Percentiles rank a stretch among this genome's conserved stretches.
Evolutionary conservation across 805 yeast species (phyloP).

Genomic region (Wickerhamiella nectarea): DNA sequence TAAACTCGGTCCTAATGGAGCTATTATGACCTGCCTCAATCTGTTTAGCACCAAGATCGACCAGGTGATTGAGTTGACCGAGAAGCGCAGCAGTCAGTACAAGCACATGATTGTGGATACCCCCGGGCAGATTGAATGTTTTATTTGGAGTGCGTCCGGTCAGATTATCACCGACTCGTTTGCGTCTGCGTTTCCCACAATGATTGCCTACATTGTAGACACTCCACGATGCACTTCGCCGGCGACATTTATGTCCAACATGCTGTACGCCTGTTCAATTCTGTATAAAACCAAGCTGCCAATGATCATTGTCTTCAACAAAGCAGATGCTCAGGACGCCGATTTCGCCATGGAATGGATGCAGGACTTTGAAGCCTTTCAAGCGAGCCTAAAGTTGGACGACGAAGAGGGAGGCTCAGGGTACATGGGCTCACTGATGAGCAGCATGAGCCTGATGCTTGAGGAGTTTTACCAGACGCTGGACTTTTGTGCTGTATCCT

Average conservation of each 20-base stretch:
- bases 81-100: slow-evolving; percentile 46
- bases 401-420: slow-evolving; percentile 61
- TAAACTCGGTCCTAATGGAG: slow-evolving; percentile 94
- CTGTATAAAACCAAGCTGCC: slow-evolving; percentile 92
- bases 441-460: slow-evolving; percentile 88
- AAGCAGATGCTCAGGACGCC: slow-evolving; percentile 76
- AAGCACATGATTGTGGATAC: slow-evolving; percentile 81
- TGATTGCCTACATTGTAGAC: slow-evolving; percentile 88
- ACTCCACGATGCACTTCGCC: slow-evolving; percentile 93
- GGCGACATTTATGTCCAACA: slow-evolving; percentile 92
- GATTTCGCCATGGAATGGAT: slow-evolving; percentile 92
- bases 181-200: slow-evolving; percentile 91
- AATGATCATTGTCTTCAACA: slow-evolving; percentile 91
- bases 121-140: slow-evolving; percentile 98
- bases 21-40: slow-evolving; percentile 88
- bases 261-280: slow-evolving; percentile 96
- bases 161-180: slow-evolving; percentile 91
- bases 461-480: slow-evolving; percentile 91
- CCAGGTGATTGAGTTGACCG: slow-evolving; percentile 77
- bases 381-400: slow-evolving; percentile 54
- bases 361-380: slow-evolving; percentile 90
- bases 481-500: slow-evolving; percentile 85
- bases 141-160: slow-evolving; percentile 97
- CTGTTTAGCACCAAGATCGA: slow-evolving; percentile 90
- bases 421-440: slow-evolving; percentile 85